Evolutionary conservation across 164 flowering plant species (phyloP).

Genomic region (Nelumbo lutea): DNA sequence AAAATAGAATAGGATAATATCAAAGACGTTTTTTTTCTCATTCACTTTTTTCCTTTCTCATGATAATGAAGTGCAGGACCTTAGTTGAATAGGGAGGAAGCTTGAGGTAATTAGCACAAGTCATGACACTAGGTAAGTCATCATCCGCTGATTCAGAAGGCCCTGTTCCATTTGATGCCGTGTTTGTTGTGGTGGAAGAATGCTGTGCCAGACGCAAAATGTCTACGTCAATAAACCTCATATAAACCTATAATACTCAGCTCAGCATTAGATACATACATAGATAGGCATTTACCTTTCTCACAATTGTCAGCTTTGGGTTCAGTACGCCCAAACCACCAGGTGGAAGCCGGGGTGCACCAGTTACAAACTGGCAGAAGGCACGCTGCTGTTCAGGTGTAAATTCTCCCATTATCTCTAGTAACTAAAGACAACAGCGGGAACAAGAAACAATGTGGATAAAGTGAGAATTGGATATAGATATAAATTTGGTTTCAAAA

Average conservation of each 20-base stretch:
- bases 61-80: constrained; percentile 31
- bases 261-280: not conserved
- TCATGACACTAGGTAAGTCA: constrained; percentile 99
- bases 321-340: constrained; percentile 94
- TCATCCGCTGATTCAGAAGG: constrained; percentile 83
- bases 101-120: constrained; percentile 98
- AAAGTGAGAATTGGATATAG: not conserved
- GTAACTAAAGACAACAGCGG: constrained; percentile 43
- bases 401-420: constrained; percentile 97
- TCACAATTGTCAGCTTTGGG: constrained; percentile 94
- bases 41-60: too few relatives aligned
- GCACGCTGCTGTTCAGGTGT: constrained; percentile 92
- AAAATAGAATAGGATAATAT: not conserved
- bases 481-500: not conserved
- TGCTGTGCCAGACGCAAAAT: constrained; percentile 44
- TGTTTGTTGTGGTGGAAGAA: constrained; percentile 53
- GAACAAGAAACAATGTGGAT: constrained; percentile 7
- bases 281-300: constrained; percentile 60
- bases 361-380: constrained; percentile 98
- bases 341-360: constrained; percentile 97
- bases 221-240: not conserved
- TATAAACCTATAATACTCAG: not conserved
- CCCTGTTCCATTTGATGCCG: constrained; percentile 58
- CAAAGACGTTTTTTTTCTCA: too few relatives aligned
- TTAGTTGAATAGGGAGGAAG: constrained; percentile 98